These are phyloP conservation scores for Phragmites australis DNA, from an alignment of 176 grass and related monocot species.

Conservation along the genomic window DNA sequence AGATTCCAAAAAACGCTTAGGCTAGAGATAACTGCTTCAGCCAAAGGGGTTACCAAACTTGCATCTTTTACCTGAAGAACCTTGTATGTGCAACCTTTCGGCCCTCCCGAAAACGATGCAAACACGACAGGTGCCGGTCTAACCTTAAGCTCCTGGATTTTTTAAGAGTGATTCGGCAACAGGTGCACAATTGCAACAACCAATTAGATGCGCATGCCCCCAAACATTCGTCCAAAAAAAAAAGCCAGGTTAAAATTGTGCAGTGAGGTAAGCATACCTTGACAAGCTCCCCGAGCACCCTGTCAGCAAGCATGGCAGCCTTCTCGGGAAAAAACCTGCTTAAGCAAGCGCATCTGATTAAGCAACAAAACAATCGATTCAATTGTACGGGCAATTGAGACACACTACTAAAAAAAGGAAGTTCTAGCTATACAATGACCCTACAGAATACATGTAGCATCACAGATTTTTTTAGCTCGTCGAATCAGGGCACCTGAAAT, in stretches of 20 bases:
- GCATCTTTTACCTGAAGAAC: constrained; percentile 73
- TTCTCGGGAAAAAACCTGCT: constrained; percentile 88
- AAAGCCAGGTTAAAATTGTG: background rate
- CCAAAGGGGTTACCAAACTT: background rate
- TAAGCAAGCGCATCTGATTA: background rate
- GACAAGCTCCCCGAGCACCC: constrained; percentile 68
- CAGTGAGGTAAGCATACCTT: constrained; percentile 45
- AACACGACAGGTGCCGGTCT: constrained; percentile 70
- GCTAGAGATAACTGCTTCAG: constrained; percentile 27
- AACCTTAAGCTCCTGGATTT: constrained; percentile 73
- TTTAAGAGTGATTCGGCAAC: constrained; percentile 2
- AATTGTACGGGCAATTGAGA: background rate
- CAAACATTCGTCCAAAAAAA: background rate
- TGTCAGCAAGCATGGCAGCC: constrained; percentile 70
- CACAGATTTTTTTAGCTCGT: background rate
- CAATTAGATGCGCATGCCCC: background rate
- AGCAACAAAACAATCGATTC: background rate
- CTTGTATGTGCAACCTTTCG: constrained; percentile 97
- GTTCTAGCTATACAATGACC: background rate
- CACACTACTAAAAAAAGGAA: background rate
- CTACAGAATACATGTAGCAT: background rate
- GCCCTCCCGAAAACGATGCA: constrained; percentile 80
- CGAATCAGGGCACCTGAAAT: background rate
- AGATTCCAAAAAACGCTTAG: background rate
- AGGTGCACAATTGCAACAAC: background rate